These are phyloP conservation scores for Bimuria novae-zelandiae DNA, from an alignment of 2,329 filamentous ascomycete genomes.

Conservation along the genomic window DNA sequence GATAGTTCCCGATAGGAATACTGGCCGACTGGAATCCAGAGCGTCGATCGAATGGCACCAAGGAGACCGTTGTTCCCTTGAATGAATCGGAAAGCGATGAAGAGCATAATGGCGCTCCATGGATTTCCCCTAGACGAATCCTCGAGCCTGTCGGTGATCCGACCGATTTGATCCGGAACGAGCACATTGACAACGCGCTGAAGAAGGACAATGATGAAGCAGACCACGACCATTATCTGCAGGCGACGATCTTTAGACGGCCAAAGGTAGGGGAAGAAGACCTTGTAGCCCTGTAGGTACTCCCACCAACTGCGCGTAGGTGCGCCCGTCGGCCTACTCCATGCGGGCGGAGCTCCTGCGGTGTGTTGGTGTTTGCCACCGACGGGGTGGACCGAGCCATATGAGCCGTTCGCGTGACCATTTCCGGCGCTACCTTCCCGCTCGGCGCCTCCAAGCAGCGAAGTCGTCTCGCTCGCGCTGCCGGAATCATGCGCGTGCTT, in stretches of 20 bases:
- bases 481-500: constrained; percentile 27
- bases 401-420: constrained; percentile 58
- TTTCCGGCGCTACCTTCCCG: constrained; percentile 52
- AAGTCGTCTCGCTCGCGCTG: constrained; percentile 62
- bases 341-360: constrained; percentile 72
- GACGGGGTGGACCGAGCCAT: constrained; percentile 54
- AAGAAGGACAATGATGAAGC: constrained; percentile 77
- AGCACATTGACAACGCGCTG: constrained; percentile 86
- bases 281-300: constrained; percentile 86
- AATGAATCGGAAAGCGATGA: constrained; percentile 77
- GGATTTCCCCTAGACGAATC: constrained; percentile 61
- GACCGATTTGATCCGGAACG: constrained; percentile 80
- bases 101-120: constrained; percentile 74
- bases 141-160: constrained; percentile 76
- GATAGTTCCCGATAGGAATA: constrained; percentile 95
- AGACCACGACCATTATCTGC: constrained; percentile 78
- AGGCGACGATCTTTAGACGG: constrained; percentile 77
- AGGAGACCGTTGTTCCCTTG: constrained; percentile 89
- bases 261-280: constrained; percentile 98
- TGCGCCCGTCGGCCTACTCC: constrained; percentile 85
- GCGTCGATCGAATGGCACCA: constrained; percentile 76
- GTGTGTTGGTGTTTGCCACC: constrained; percentile 52
- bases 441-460: constrained; percentile 60
- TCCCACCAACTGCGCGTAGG: constrained; percentile 95
- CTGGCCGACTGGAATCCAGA: constrained; percentile 97